These are phyloP conservation scores for Acrasis kona DNA, from an alignment of 78 protist genomes.

Conservation along the genomic window DNA sequence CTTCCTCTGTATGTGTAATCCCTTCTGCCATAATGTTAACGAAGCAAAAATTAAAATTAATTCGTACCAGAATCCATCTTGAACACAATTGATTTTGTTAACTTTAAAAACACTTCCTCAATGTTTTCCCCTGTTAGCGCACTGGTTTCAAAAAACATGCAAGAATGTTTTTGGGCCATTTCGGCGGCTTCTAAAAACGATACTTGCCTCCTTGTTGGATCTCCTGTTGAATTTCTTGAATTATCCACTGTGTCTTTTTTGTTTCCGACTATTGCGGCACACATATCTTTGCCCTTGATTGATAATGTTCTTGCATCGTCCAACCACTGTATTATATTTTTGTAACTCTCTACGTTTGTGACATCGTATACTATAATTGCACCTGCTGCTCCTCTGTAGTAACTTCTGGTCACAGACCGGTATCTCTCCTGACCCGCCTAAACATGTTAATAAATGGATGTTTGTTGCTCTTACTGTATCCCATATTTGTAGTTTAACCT, in stretches of 20 bases:
- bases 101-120: slow-evolving; percentile 62
- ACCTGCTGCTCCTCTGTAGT: slow-evolving; percentile 84
- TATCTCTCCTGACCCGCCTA: slow-evolving; percentile 58
- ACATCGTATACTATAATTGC: slow-evolving; percentile 73
- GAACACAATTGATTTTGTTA: too few species aligned
- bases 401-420: slow-evolving; percentile 58
- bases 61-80: too few species aligned
- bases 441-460: too few species aligned
- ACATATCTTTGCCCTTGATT: slow-evolving; percentile 46
- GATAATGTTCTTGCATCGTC: slow-evolving; percentile 50
- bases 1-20: too few species aligned
- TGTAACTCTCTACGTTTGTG: slow-evolving; percentile 39
- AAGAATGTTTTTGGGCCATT: slow-evolving; percentile 32
- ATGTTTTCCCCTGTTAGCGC: slow-evolving; percentile 69
- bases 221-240: too few species aligned
- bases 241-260: slow-evolving; percentile 69
- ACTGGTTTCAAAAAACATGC: slow-evolving; percentile 56
- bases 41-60: too few species aligned
- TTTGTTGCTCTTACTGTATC: too few species aligned
- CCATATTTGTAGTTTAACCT: slow-evolving; percentile 70
- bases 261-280: slow-evolving; percentile 60
- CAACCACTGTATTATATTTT: slow-evolving; percentile 74
- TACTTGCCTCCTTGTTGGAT: too few species aligned
- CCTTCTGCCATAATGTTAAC: too few species aligned
- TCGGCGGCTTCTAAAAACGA: slow-evolving; percentile 14